Evolutionary conservation across 768 basidiomycete genomes (phyloP).

Genomic region (Boletus subparvulus): DNA sequence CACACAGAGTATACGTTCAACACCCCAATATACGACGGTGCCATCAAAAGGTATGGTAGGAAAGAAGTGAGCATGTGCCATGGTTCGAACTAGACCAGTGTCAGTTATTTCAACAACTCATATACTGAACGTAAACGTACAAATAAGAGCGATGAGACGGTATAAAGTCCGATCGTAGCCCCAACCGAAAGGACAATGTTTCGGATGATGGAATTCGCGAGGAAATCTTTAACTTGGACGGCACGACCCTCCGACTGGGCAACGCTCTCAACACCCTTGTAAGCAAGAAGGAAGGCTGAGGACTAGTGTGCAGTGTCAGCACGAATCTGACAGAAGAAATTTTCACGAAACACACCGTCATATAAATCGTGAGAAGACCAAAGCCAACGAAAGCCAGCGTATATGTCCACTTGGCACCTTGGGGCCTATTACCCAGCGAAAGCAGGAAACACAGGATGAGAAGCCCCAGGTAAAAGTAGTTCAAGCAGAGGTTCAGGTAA

Average conservation of each 20-base stretch:
- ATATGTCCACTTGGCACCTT: slow-evolving; percentile 87
- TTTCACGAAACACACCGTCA: slow-evolving; percentile 64
- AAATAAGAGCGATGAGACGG: slow-evolving; percentile 79
- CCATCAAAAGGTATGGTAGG: slow-evolving; percentile 85
- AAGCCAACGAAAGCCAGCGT: slow-evolving; percentile 85
- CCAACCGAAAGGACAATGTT: slow-evolving; percentile 83
- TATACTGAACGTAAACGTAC: slow-evolving; percentile 45
- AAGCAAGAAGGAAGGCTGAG: slow-evolving; percentile 77
- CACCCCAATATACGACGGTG: slow-evolving; percentile 91
- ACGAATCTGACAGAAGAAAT: not conserved
- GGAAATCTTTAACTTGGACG: slow-evolving; percentile 57
- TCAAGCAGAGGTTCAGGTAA: slow-evolving; percentile 72
- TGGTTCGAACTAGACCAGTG: slow-evolving; percentile 73
- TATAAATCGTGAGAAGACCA: slow-evolving; percentile 90
- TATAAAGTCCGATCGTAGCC: slow-evolving; percentile 88
- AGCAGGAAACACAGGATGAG: slow-evolving; percentile 87
- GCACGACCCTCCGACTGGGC: slow-evolving; percentile 43
- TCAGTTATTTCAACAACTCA: not conserved
- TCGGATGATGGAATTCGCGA: slow-evolving; percentile 78
- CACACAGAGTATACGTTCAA: slow-evolving; percentile 83
- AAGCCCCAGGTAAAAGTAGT: slow-evolving; percentile 86
- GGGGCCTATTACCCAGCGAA: slow-evolving; percentile 86
- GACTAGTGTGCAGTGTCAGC: slow-evolving; percentile 41
- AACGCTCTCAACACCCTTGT: slow-evolving; percentile 73
- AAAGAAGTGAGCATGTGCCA: slow-evolving; percentile 99